Conservation (phyloP, 2,329 filamentous ascomycete genomes). For the Ophiostoma perfectum region DNA sequence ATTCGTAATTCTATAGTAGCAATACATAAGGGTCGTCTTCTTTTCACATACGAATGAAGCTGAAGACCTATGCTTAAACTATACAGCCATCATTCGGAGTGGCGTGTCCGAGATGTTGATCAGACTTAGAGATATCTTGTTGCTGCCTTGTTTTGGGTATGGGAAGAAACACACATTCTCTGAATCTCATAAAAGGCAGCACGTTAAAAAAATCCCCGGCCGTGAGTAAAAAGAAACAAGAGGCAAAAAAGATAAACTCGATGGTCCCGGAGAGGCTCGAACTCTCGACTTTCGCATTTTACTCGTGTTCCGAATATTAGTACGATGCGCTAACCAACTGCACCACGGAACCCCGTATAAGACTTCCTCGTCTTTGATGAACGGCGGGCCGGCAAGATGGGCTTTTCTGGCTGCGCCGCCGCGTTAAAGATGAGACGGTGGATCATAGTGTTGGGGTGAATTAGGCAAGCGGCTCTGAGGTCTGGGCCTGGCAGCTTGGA, state of each 20-base stretch:
- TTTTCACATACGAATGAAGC: no score
- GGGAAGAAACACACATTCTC: no score
- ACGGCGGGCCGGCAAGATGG: neutral
- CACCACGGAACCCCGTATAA: constrained; percentile 8
- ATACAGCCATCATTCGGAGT: no score
- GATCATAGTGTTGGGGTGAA: no score
- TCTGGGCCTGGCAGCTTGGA: neutral
- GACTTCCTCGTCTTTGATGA: neutral
- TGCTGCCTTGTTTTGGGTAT: no score
- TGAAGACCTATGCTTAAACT: no score
- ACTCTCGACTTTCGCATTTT: constrained; percentile 10
- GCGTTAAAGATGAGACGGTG: neutral
- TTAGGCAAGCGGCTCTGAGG: neutral
- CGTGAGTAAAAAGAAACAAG: neutral
- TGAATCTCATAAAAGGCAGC: no score
- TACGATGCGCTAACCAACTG: constrained; percentile 10
- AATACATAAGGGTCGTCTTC: no score
- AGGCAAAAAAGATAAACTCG: neutral
- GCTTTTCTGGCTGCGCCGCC: neutral
- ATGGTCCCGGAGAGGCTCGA: constrained; percentile 9
- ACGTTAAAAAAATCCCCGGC: neutral
- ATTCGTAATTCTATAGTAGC: no score
- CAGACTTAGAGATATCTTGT: no score
- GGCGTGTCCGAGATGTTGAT: no score
- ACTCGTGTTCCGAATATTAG: neutral